These are phyloP conservation scores for Polytrichum formosum DNA, from an alignment of 225 moss, liverwort and hornwort species.

Conservation along the genomic window DNA sequence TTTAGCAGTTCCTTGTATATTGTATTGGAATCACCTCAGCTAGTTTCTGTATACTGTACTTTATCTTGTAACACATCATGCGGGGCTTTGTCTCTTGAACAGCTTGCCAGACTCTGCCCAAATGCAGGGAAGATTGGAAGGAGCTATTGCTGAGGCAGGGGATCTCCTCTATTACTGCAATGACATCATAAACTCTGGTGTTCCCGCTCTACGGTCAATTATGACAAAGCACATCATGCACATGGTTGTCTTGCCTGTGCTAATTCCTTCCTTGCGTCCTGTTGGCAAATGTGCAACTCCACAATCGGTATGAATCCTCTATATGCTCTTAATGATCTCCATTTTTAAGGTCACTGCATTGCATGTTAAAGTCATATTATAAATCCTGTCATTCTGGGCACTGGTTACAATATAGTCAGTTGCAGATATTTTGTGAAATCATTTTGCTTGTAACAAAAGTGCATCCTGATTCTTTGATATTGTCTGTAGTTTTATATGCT, in stretches of 20 bases:
- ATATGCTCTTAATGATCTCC: background rate
- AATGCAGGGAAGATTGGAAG: slow-evolving; percentile 91
- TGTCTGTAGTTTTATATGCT: no score
- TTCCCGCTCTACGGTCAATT: slow-evolving; percentile 73
- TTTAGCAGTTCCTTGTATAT: no score
- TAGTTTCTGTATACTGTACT: background rate
- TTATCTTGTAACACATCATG: background rate
- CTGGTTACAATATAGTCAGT: no score
- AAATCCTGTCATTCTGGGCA: no score
- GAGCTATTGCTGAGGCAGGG: slow-evolving; percentile 93
- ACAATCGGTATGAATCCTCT: slow-evolving; percentile 47
- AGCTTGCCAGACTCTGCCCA: slow-evolving; percentile 83
- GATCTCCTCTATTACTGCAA: slow-evolving; percentile 98
- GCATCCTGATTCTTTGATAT: no score
- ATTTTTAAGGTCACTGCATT: background rate
- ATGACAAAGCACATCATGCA: slow-evolving; percentile 90
- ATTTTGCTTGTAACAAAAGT: no score
- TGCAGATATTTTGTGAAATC: no score
- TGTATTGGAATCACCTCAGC: no score
- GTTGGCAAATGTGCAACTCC: slow-evolving; percentile 34
- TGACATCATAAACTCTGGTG: slow-evolving; percentile 90
- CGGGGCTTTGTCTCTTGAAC: slow-evolving; percentile 2
- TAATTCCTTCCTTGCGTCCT: slow-evolving; percentile 77
- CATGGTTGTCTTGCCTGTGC: slow-evolving; percentile 76
- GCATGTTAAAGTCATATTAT: background rate